These are phyloP conservation scores for Triadica sebifera DNA, from an alignment of 345 rosid genomes.

Conservation along the genomic window DNA sequence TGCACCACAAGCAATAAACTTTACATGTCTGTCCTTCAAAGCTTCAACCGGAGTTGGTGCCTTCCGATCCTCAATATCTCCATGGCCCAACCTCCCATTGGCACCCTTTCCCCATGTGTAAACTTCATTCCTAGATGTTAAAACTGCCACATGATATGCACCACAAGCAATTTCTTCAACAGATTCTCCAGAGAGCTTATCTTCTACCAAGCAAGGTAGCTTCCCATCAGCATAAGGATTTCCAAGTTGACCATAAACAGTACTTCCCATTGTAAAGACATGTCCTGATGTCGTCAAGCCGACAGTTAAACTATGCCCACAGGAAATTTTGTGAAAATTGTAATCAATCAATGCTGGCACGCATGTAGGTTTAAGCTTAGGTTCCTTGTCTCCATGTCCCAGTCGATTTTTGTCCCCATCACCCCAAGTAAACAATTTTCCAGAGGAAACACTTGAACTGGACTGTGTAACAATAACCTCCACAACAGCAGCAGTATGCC, in stretches of 20 bases:
- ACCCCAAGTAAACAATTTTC: constrained; percentile 96
- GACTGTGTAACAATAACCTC: constrained; percentile 85
- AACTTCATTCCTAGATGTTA: constrained; percentile 80
- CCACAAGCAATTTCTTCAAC: constrained; percentile 93
- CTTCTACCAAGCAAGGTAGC: constrained; percentile 70
- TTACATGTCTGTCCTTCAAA: constrained; percentile 86
- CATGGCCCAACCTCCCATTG: constrained; percentile 94
- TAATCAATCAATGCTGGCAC: constrained; percentile 81
- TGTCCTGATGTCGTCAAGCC: constrained; percentile 77
- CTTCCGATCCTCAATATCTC: constrained; percentile 85
- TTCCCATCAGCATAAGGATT: constrained; percentile 79
- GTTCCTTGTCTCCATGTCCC: constrained; percentile 95
- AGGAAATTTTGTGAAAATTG: constrained; percentile 73
- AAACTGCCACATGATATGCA: constrained; percentile 77
- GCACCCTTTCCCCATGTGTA: constrained; percentile 99
- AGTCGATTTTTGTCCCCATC: constrained; percentile 94
- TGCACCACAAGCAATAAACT: constrained; percentile 81
- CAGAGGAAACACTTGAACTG: constrained; percentile 69
- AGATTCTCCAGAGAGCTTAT: constrained; percentile 55
- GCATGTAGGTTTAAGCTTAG: constrained; percentile 87
- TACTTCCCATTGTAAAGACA: constrained; percentile 88
- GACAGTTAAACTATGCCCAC: constrained; percentile 92
- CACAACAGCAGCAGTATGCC: constrained; percentile 98
- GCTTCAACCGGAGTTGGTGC: constrained; percentile 71
- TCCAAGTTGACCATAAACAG: constrained; percentile 94